Evolutionary conservation across 345 rosid genomes (phyloP).

Genomic region (Rhodomyrtus tomentosa): DNA sequence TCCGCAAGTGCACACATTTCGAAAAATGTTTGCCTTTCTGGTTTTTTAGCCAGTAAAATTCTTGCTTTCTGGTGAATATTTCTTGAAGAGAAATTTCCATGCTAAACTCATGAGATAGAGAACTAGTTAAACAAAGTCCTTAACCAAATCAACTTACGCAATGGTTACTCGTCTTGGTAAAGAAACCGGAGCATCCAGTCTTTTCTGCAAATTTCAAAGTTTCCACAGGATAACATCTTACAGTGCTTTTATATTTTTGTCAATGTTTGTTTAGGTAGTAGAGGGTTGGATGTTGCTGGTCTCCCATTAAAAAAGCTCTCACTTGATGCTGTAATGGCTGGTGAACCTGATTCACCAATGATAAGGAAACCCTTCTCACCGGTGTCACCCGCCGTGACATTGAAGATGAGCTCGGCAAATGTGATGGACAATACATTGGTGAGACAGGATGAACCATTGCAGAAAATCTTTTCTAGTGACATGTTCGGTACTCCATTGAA

Average conservation of each 20-base stretch:
- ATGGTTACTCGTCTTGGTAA: neutral
- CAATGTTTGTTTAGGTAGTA: slow-evolving; percentile 29
- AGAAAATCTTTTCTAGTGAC: slow-evolving; percentile 17
- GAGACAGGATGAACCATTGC: slow-evolving; percentile 8
- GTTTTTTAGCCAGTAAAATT: neutral
- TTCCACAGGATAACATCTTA: neutral
- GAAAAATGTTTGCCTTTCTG: neutral
- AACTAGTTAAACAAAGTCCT: neutral
- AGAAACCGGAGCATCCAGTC: neutral
- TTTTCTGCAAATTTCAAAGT: neutral
- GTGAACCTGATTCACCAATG: slow-evolving; percentile 52
- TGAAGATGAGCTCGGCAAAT: slow-evolving; percentile 32
- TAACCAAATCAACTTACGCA: neutral
- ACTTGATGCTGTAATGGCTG: slow-evolving; percentile 25
- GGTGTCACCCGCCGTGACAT: slow-evolving; percentile 38
- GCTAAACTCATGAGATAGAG: neutral
- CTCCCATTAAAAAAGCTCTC: slow-evolving; percentile 46
- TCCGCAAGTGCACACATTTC: neutral
- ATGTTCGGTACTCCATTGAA: slow-evolving; percentile 45
- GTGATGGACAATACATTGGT: slow-evolving; percentile 7
- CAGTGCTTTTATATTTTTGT: neutral
- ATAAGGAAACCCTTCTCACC: slow-evolving; percentile 88
- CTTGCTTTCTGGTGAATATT: neutral
- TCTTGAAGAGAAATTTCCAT: neutral
- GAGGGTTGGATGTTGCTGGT: slow-evolving; percentile 67